Evolutionary conservation across 1,284 basidiomycete species (phyloP).

Genomic region (Melampsora larici-populina): DNA sequence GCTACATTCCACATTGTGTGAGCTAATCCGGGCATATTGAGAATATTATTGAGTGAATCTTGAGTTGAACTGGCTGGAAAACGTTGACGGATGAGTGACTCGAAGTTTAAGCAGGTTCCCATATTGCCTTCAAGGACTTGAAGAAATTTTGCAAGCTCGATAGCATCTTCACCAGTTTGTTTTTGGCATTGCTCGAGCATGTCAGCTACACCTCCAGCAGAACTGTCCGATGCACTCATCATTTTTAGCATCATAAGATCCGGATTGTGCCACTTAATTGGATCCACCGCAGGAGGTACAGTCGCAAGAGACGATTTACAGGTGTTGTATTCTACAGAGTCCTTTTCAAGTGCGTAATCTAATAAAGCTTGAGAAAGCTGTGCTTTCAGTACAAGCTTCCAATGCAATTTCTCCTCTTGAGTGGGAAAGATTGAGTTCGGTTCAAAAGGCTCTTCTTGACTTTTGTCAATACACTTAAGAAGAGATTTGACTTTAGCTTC

Average conservation of each 20-base stretch:
- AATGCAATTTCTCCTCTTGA: no score
- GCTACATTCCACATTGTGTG: background rate
- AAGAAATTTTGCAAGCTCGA: background rate
- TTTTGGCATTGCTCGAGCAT: background rate
- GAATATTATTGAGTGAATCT: background rate
- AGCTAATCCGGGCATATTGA: background rate
- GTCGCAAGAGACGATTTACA: background rate
- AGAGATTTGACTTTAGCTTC: no score
- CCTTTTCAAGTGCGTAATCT: no score
- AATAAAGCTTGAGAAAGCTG: no score
- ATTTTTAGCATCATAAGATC: conserved; percentile 17
- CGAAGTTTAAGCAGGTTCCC: background rate
- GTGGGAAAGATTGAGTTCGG: no score
- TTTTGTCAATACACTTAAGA: no score
- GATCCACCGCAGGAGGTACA: background rate
- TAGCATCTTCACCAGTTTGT: background rate
- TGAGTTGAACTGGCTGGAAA: background rate
- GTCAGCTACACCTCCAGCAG: background rate
- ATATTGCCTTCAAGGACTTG: no score
- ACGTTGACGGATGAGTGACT: no score
- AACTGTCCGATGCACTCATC: conserved; percentile 10
- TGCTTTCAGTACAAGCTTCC: no score
- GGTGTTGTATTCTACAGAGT: background rate
- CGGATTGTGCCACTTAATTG: background rate
- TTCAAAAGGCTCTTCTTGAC: no score